Evolutionary conservation across 176 grass and related monocot species (phyloP).

Genomic region (Echinochloa phyllopogon): DNA sequence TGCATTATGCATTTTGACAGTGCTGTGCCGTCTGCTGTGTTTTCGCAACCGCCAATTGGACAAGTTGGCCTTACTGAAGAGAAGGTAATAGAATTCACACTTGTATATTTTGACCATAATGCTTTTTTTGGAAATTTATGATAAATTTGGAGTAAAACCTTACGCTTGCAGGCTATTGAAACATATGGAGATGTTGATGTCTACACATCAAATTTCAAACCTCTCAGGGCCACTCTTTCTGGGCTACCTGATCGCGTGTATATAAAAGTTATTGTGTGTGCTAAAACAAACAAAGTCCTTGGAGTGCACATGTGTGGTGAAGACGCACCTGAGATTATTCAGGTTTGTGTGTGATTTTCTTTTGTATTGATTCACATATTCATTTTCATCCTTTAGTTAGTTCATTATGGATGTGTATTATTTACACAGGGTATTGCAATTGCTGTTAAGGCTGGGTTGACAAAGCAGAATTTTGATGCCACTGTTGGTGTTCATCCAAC

Average conservation of each 20-base stretch:
- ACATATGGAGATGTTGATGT: constrained; percentile 68
- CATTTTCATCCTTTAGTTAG: not conserved
- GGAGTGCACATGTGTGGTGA: constrained; percentile 87
- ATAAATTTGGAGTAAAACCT: not conserved
- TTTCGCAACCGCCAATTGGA: constrained; percentile 82
- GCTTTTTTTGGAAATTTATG: not conserved
- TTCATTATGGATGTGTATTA: constrained; percentile 16
- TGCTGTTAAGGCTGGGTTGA: constrained; percentile 85
- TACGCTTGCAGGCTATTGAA: constrained; percentile 53
- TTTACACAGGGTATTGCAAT: constrained; percentile 65
- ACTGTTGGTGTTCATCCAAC: constrained; percentile 77
- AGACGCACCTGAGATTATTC: constrained; percentile 84
- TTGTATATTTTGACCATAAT: not conserved
- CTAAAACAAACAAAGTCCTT: constrained; percentile 68
- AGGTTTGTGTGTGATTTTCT: constrained; percentile 45
- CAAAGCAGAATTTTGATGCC: constrained; percentile 77
- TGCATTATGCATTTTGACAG: constrained; percentile 46
- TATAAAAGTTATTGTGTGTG: constrained; percentile 83
- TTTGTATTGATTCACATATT: constrained; percentile 10
- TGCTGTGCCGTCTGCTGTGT: constrained; percentile 78
- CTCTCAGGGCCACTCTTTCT: constrained; percentile 75
- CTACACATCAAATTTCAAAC: constrained; percentile 78
- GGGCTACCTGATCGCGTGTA: constrained; percentile 70
- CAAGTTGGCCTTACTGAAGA: constrained; percentile 86
- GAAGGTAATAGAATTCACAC: constrained; percentile 41